Percentiles rank a stretch among this genome's conserved stretches.
phyloP scores from a whole-genome alignment of 805 yeast species.

The Candida loeiensis region DNA sequence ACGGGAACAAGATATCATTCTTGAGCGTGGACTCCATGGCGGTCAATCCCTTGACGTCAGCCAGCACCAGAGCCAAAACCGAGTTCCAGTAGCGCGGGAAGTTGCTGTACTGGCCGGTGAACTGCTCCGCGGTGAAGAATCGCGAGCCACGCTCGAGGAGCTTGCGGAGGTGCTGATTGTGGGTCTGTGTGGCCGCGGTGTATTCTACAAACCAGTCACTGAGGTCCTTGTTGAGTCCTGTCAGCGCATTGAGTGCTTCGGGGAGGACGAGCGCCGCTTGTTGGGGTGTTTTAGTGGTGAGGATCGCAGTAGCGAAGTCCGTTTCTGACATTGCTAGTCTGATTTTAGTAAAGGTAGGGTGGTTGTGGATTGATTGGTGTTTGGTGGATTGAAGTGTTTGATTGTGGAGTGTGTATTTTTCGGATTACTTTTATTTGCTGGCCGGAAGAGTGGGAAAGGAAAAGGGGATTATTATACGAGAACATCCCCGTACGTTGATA shows the following conservation, averaged over 20 bases:
- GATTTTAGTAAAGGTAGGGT: not conserved
- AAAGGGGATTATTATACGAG: not conserved
- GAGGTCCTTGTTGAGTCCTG: conserved; percentile 27
- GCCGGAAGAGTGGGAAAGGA: not conserved
- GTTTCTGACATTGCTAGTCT: conserved; percentile 1
- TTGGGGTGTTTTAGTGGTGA: conserved; percentile 40
- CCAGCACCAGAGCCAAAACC: conserved; percentile 48
- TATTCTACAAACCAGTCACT: conserved; percentile 33
- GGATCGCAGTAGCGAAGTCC: conserved; percentile 32
- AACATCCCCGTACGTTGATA: not conserved
- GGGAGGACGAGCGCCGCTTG: conserved; percentile 40
- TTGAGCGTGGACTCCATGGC: conserved; percentile 45
- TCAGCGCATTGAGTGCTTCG: conserved; percentile 29
- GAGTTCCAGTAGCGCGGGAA: conserved; percentile 45
- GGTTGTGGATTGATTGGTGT: not conserved
- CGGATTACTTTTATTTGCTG: not conserved
- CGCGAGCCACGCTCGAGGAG: conserved; percentile 20
- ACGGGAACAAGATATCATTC: conserved; percentile 52
- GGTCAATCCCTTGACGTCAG: conserved; percentile 47
- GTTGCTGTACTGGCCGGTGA: conserved; percentile 33
- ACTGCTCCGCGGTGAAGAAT: conserved; percentile 17
- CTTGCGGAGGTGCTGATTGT: conserved; percentile 20
- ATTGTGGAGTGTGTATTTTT: conserved; percentile 1
- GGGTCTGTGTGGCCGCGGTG: conserved; percentile 12
- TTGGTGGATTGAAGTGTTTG: not conserved